Percentiles rank a stretch among this genome's conserved stretches.
Conservation (phyloP, 2,329 filamentous ascomycete species). For the Raffaelea ambrosiae region DNA sequence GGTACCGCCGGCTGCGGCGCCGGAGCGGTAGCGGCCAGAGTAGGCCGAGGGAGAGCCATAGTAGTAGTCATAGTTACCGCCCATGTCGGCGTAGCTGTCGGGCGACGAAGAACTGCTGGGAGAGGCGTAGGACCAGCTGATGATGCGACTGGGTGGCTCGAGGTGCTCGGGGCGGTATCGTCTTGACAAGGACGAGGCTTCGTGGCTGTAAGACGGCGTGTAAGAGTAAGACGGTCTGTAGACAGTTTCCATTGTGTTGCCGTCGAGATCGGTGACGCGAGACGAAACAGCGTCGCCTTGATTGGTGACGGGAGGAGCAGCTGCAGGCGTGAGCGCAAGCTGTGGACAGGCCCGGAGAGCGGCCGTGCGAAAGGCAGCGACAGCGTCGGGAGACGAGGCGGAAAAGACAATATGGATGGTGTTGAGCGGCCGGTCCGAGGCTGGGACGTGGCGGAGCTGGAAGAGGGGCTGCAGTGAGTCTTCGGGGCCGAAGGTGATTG, state of each 20-base stretch:
- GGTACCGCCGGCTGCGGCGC: neutral
- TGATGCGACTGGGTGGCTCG: slow-evolving; percentile 29
- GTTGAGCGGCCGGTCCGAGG: slow-evolving; percentile 29
- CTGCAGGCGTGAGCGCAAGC: neutral
- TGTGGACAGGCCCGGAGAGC: slow-evolving; percentile 52
- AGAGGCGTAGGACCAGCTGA: neutral
- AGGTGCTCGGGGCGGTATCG: slow-evolving; percentile 13
- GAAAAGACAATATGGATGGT: slow-evolving; percentile 54
- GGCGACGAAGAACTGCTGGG: neutral
- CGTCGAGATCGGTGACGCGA: slow-evolving; percentile 69
- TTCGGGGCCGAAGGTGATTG: slow-evolving; percentile 33
- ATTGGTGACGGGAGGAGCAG: neutral
- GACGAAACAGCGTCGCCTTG: slow-evolving; percentile 26
- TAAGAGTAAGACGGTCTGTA: slow-evolving; percentile 33
- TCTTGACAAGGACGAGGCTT: slow-evolving; percentile 22
- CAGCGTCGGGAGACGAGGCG: slow-evolving; percentile 55
- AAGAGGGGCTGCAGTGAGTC: slow-evolving; percentile 28
- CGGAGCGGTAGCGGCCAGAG: slow-evolving; percentile 5
- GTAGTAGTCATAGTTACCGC: neutral
- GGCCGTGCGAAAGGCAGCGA: slow-evolving; percentile 63
- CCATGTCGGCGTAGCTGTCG: slow-evolving; percentile 8
- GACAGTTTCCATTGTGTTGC: slow-evolving; percentile 75
- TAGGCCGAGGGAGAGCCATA: neutral
- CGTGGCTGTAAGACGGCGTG: slow-evolving; percentile 26
- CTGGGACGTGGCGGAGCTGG: slow-evolving; percentile 32